phyloP scores from a whole-genome alignment of 2,329 filamentous ascomycete species.

The Leptographium lundbergii region DNA sequence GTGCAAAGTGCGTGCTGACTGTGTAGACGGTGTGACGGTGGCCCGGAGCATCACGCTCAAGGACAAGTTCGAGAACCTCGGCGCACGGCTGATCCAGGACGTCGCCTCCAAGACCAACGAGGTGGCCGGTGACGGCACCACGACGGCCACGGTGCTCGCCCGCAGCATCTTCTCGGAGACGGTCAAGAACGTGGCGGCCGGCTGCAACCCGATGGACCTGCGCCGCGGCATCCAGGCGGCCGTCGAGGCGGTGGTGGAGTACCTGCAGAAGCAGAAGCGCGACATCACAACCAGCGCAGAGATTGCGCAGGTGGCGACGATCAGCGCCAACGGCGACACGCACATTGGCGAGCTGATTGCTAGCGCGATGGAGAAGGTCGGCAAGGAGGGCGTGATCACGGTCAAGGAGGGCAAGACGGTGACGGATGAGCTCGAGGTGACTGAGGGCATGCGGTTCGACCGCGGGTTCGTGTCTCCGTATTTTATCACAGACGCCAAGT shows the following conservation, averaged over 20 bases:
- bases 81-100: conserved; percentile 90
- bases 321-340: conserved; percentile 91
- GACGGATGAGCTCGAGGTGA: conserved; percentile 94
- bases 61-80: conserved; percentile 99
- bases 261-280: conserved; percentile 88
- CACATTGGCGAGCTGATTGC: conserved; percentile 94
- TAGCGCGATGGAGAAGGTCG: conserved; percentile 99
- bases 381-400: conserved; percentile 99
- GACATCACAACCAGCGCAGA: conserved; percentile 96
- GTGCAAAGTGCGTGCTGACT: background rate
- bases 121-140: conserved; percentile 95
- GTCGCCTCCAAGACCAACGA: conserved; percentile 99
- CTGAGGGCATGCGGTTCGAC: conserved; percentile 99
- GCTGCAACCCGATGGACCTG: conserved; percentile 99
- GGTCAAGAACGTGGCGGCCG: conserved; percentile 98
- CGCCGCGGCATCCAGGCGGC: conserved; percentile 94
- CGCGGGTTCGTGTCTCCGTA: conserved; percentile 97
- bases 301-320: conserved; percentile 96
- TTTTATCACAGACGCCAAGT: conserved; percentile 99
- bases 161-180: conserved; percentile 99
- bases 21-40: conserved; percentile 63
- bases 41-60: conserved; percentile 83
- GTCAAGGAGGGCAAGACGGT: conserved; percentile 99
- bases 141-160: conserved; percentile 91
- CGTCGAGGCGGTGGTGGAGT: conserved; percentile 88